Evolutionary conservation across 148 eudicot genomes (phyloP).

Genomic region (Rhododendron williamsianum): DNA sequence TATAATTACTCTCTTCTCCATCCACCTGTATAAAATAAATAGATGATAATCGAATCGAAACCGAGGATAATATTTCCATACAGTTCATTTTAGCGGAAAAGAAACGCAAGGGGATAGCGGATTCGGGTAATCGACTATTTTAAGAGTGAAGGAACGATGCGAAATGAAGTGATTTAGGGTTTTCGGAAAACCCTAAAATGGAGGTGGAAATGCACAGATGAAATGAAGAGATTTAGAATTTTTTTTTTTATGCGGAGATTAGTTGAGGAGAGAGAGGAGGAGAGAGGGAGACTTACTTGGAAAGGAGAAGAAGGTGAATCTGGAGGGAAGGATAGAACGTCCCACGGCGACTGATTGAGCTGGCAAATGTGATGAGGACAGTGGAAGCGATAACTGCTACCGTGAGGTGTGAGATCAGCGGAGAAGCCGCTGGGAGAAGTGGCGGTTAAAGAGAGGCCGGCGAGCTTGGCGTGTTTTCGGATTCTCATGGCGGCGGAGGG

Average conservation of each 20-base stretch:
- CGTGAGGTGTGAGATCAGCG: background rate
- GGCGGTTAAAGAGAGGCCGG: background rate
- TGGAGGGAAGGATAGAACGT: conserved; percentile 26
- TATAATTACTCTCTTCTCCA: conserved; percentile 25
- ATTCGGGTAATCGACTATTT: conserved; percentile 8
- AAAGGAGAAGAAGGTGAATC: conserved; percentile 19
- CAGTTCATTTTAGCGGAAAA: conserved; percentile 7
- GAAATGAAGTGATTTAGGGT: conserved; percentile 20
- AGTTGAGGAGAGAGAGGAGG: background rate
- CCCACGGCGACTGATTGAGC: conserved; percentile 52
- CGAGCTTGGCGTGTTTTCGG: conserved; percentile 16
- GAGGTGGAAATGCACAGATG: background rate
- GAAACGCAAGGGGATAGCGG: background rate
- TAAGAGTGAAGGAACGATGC: conserved; percentile 7
- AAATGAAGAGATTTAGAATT: background rate
- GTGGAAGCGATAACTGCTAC: background rate
- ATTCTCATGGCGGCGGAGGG: conserved; percentile 8
- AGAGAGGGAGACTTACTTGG: conserved; percentile 11
- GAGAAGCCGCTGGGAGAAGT: background rate
- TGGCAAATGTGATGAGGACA: conserved; percentile 1
- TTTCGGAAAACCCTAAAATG: conserved; percentile 15
- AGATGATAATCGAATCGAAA: background rate
- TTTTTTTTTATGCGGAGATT: conserved; percentile 2
- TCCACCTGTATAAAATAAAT: conserved; percentile 20
- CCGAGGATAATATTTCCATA: background rate